A percentile compares a stretch with the other conserved stretches of the same genome.
Conservation (phyloP, 2,329 filamentous ascomycete species). For the Berkeleyomyces basicola region DNA sequence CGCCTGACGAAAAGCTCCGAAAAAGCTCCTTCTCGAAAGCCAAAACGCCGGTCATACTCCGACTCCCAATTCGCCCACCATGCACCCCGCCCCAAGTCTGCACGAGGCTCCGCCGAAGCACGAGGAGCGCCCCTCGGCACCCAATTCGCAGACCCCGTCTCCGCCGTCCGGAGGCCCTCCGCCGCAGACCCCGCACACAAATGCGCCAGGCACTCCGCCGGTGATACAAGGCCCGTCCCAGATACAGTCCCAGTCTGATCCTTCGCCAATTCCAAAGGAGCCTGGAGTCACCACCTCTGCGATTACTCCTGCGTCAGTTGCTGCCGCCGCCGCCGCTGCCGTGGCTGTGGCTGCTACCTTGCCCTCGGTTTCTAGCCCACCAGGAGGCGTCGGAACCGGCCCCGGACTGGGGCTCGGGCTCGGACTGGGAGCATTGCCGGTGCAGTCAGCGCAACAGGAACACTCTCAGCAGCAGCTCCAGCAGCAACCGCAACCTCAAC, state of each 20-base stretch:
- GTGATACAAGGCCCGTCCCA: conserved; percentile 1
- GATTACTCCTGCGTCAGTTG: neutral
- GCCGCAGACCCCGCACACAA: conserved; percentile 8
- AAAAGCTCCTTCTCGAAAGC: neutral
- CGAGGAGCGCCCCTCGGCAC: conserved; percentile 16
- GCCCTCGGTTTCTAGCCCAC: neutral
- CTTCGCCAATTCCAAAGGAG: neutral
- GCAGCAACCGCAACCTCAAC: neutral
- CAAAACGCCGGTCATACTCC: neutral
- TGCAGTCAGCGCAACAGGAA: neutral
- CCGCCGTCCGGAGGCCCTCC: neutral
- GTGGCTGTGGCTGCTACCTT: neutral
- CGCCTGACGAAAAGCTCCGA: neutral
- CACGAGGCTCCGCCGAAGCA: conserved; percentile 20
- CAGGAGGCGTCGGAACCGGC: neutral
- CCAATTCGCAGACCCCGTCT: conserved; percentile 10
- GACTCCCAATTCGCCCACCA: conserved; percentile 15
- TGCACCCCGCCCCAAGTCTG: conserved; percentile 26
- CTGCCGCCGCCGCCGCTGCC: neutral
- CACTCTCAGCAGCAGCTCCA: neutral
- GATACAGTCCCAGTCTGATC: neutral
- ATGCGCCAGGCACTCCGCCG: conserved; percentile 17
- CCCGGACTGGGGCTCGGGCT: neutral
- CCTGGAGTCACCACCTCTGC: neutral
- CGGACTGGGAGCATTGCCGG: neutral